Evolutionary conservation across 129 eudicot genomes (phyloP), one percentile per base, ranked within the genome.

Genomic region (Oenanthe sinensis): DNA sequence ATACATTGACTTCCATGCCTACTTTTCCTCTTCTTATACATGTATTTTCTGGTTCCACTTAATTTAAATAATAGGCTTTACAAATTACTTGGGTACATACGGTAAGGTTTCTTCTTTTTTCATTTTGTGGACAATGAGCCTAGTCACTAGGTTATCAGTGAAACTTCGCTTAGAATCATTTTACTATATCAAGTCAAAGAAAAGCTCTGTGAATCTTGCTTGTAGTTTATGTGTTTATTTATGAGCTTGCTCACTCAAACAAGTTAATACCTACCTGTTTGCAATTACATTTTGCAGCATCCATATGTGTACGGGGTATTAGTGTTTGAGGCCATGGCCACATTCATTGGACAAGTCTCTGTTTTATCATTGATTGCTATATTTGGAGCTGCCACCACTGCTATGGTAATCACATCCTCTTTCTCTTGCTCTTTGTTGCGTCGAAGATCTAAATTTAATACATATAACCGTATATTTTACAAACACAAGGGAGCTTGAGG

Each of bases 341-440:
- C 95, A 68, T 91, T 89, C 77, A 70, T 91, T 8, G 97, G 97
- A 26, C 97, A 91, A 85, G 94, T 91, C 83, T 91, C 97, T 28
- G 97, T 91, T 82, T 54, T 91, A 83, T 91, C 97, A n/a, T 92
- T 91, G 74, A 91, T 91, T 80, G 97, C 97, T 42, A 76, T 91
- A 65, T 91, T 91, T 33, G 97, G 97, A 83, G 97, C 97, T 52
- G 95, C 97, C 79, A 91, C 97, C 75, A 91, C 97, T 46, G 97
- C 97, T 26, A 86, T 91, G 97, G 97, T 91, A 84, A 78, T 50
- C 46, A 9, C 42, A 42, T 45, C 33, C 17, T 44, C 37, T 68
- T 78, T 42, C 65, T 78, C 22, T 75, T 24, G 2, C 14, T 47
- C 72, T 47, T 22, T 48, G 37, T 63, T 45, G 30, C 13, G 44